These are phyloP conservation scores for Phalaenopsis hybrid DNA, from an alignment of 116 monocot species.

Conservation along the genomic window DNA sequence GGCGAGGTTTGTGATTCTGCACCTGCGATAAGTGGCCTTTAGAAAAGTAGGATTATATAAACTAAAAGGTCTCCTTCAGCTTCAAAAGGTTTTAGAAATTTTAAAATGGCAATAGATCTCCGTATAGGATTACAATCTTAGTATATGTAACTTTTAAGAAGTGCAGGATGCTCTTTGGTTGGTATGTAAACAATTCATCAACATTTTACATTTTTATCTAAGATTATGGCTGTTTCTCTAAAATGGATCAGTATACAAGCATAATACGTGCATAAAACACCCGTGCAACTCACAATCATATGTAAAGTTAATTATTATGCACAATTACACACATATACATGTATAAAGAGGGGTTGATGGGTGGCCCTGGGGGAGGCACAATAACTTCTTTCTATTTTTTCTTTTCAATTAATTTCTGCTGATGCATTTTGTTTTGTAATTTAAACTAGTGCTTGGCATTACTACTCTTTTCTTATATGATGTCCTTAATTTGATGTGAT, in stretches of 20 bases:
- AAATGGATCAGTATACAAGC: neutral
- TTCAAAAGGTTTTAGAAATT: neutral
- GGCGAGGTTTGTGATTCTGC: neutral
- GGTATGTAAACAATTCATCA: neutral
- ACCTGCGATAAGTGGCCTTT: neutral
- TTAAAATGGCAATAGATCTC: neutral
- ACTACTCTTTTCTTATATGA: too few relatives aligned
- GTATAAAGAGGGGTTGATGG: too few relatives aligned
- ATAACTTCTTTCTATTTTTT: too few relatives aligned
- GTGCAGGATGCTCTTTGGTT: neutral
- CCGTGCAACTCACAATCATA: too few relatives aligned
- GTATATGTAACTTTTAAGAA: neutral
- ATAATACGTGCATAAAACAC: neutral
- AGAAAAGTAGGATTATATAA: neutral
- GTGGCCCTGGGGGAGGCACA: too few relatives aligned
- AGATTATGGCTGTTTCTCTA: neutral
- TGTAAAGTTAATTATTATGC: too few relatives aligned
- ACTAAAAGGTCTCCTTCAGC: neutral
- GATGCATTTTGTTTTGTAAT: too few relatives aligned
- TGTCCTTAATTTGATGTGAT: too few relatives aligned
- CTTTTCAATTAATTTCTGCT: too few relatives aligned
- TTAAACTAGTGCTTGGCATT: too few relatives aligned
- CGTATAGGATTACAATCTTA: neutral
- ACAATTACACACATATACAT: too few relatives aligned
- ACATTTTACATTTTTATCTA: neutral